phyloP scores from a whole-genome alignment of 2,329 filamentous ascomycete species.

The Colletotrichum theobromicola region DNA sequence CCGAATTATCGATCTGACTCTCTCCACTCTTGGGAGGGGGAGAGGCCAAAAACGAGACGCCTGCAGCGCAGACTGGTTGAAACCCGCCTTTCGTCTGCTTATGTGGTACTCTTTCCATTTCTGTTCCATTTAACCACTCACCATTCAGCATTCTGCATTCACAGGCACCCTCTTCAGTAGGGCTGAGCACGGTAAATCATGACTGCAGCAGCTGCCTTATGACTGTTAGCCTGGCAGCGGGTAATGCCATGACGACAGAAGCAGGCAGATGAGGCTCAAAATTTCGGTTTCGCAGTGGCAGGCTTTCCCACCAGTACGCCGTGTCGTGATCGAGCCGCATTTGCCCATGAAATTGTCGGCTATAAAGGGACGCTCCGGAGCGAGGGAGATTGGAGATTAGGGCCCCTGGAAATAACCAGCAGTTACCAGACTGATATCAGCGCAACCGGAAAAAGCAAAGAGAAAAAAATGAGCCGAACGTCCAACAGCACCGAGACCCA shows the following conservation, averaged over 20 bases:
- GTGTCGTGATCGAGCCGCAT: background rate
- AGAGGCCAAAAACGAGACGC: background rate
- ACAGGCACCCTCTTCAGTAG: background rate
- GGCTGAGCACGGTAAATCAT: background rate
- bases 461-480: background rate
- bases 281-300: background rate
- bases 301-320: background rate
- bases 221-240: background rate
- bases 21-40: conserved; percentile 1
- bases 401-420: background rate
- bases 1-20: background rate
- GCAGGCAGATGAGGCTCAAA: conserved; percentile 1
- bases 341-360: background rate
- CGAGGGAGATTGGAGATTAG: background rate
- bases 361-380: background rate
- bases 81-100: background rate
- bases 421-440: background rate
- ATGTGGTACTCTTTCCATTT: background rate
- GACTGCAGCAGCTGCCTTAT: conserved; percentile 16
- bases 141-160: background rate
- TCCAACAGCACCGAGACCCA: conserved; percentile 3
- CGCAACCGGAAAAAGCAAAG: background rate
- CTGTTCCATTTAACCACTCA: background rate
- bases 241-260: background rate
- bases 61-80: background rate